These are phyloP conservation scores for Polyporus arcularius DNA, from an alignment of 768 basidiomycete species.

Conservation along the genomic window DNA sequence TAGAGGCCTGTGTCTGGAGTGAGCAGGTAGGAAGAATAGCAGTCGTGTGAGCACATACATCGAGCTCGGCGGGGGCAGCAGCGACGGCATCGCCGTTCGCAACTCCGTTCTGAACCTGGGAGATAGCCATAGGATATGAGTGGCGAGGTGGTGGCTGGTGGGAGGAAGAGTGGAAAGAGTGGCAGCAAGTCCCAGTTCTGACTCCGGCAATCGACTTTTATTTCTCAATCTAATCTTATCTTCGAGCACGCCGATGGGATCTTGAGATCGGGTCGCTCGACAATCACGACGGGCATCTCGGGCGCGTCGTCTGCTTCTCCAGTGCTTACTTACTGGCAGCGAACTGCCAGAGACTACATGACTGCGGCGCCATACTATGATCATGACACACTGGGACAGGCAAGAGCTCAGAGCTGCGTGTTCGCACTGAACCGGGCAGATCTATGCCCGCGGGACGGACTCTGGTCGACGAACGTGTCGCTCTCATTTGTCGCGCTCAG, in stretches of 20 bases:
- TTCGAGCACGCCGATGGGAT: background rate
- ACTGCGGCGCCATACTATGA: too few species aligned
- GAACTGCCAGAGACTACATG: too few species aligned
- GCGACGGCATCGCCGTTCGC: background rate
- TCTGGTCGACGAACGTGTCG: too few species aligned
- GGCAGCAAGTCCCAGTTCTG: background rate
- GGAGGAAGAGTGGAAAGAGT: background rate
- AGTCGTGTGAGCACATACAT: conserved; percentile 3
- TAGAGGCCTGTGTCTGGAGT: conserved; percentile 48
- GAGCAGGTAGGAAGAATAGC: background rate
- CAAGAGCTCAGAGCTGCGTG: too few species aligned
- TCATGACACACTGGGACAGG: too few species aligned
- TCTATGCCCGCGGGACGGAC: too few species aligned
- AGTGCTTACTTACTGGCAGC: too few species aligned
- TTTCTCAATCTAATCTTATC: background rate
- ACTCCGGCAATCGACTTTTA: conserved; percentile 3
- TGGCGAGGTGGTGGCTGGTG: background rate
- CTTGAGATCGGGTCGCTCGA: too few species aligned
- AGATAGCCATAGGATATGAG: conserved; percentile 7
- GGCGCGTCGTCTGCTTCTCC: too few species aligned
- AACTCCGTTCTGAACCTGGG: background rate
- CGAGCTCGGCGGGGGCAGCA: conserved; percentile 13
- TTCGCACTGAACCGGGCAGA: too few species aligned
- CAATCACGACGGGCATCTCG: too few species aligned
- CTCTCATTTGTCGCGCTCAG: too few species aligned